Evolutionary conservation across 2,329 filamentous ascomycete genomes (phyloP).

Genomic region (Scolecobasidium constrictum): DNA sequence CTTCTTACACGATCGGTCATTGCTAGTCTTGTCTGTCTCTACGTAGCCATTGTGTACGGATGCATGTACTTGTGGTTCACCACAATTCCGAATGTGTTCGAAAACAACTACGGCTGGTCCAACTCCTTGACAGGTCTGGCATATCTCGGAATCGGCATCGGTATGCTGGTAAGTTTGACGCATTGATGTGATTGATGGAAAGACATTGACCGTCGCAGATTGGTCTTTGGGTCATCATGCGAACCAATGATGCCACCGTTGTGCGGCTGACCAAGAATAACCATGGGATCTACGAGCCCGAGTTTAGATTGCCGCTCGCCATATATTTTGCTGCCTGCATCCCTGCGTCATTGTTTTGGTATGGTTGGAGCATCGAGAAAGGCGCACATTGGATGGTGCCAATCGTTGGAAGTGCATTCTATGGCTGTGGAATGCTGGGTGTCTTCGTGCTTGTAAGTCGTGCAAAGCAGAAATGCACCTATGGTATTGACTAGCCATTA

Average conservation of each 20-base stretch:
- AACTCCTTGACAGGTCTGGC: slow-evolving; percentile 12
- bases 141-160: slow-evolving; percentile 12
- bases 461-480: too few species aligned
- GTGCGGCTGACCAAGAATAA: slow-evolving; percentile 13
- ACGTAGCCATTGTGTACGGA: slow-evolving; percentile 16
- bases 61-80: slow-evolving; percentile 16
- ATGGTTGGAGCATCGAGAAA: slow-evolving; percentile 19
- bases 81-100: slow-evolving; percentile 15
- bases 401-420: slow-evolving; percentile 4
- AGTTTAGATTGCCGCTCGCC: slow-evolving; percentile 10
- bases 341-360: slow-evolving; percentile 17
- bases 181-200: not conserved
- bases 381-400: slow-evolving; percentile 15
- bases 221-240: slow-evolving; percentile 13
- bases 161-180: slow-evolving; percentile 11
- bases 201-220: slow-evolving; percentile 1
- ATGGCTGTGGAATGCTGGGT: slow-evolving; percentile 9
- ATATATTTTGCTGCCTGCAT: slow-evolving; percentile 10
- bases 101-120: slow-evolving; percentile 12
- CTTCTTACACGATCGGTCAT: slow-evolving; percentile 14
- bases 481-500: too few species aligned
- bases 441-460: slow-evolving; percentile 6
- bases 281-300: slow-evolving; percentile 14
- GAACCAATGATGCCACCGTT: slow-evolving; percentile 14
- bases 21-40: slow-evolving; percentile 13